Percentiles rank a stretch among this genome's conserved stretches.
phyloP scores from a whole-genome alignment of 2,329 filamentous ascomycete genomes.

The Calonectria naviculata region DNA sequence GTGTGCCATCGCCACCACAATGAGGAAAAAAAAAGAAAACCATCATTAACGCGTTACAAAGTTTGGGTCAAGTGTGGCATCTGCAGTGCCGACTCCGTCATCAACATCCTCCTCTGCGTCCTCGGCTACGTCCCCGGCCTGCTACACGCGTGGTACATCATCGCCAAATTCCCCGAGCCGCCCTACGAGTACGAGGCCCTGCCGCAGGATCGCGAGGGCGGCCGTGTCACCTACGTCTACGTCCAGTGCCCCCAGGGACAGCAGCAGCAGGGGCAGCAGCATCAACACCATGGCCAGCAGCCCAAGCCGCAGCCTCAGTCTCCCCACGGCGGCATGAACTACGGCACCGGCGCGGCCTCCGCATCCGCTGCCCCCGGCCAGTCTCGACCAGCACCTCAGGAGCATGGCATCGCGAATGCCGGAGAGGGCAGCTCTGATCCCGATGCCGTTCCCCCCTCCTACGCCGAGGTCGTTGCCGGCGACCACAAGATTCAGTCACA shows the following conservation, averaged over 20 bases:
- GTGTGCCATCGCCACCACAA: background rate
- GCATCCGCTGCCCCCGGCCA: conserved; percentile 34
- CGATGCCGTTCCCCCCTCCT: conserved; percentile 78
- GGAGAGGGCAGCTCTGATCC: conserved; percentile 54
- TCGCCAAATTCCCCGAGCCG: conserved; percentile 85
- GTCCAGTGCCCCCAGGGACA: conserved; percentile 62
- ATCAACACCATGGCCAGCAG: conserved; percentile 30
- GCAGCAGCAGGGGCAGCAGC: conserved; percentile 43
- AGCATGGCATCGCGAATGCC: conserved; percentile 46
- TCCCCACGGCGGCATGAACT: conserved; percentile 54
- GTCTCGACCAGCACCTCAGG: conserved; percentile 34
- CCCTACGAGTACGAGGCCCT: conserved; percentile 77
- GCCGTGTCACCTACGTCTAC: conserved; percentile 82
- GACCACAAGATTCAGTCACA: conserved; percentile 87
- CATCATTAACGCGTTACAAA: conserved; percentile 48
- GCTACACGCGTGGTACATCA: conserved; percentile 98
- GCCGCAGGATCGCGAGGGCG: conserved; percentile 65
- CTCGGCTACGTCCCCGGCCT: conserved; percentile 87
- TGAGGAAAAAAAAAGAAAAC: background rate
- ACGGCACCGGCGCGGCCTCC: conserved; percentile 53
- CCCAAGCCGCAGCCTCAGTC: conserved; percentile 43
- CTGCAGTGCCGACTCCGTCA: conserved; percentile 91
- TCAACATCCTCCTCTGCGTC: conserved; percentile 91
- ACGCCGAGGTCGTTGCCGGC: conserved; percentile 88
- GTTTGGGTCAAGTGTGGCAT: conserved; percentile 98